phyloP scores from a whole-genome alignment of 1,284 basidiomycete genomes.

The Erythrobasidium hasegawianum region DNA sequence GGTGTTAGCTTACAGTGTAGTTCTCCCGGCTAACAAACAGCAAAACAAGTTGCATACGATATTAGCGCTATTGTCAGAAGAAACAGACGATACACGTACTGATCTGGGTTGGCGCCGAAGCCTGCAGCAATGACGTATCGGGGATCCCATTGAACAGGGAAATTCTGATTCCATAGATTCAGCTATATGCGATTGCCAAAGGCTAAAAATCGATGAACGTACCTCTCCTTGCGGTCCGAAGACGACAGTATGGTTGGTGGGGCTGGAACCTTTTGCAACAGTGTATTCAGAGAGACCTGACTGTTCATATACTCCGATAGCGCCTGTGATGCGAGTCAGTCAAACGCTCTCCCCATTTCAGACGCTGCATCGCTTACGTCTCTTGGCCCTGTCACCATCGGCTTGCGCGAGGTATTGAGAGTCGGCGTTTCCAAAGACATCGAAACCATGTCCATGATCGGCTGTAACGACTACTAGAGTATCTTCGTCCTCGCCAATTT shows the following conservation, averaged over 20 bases:
- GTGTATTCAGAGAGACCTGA: constrained; percentile 49
- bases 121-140: constrained; percentile 51
- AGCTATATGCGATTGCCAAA: background rate
- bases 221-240: constrained; percentile 46
- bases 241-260: constrained; percentile 47
- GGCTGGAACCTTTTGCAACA: constrained; percentile 34
- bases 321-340: constrained; percentile 30
- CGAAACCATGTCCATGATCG: constrained; percentile 49
- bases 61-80: no score
- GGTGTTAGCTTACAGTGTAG: background rate
- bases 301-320: constrained; percentile 50
- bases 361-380: constrained; percentile 28
- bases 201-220: background rate
- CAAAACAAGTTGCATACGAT: no score
- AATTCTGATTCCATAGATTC: background rate
- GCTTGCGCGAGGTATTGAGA: constrained; percentile 49
- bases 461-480: constrained; percentile 52
- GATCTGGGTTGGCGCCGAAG: constrained; percentile 49
- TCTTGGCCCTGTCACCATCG: constrained; percentile 48
- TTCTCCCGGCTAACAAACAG: constrained; percentile 36
- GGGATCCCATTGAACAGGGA: constrained; percentile 52
- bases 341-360: no score
- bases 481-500: constrained; percentile 51
- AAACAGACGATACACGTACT: constrained; percentile 46
- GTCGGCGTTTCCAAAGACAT: constrained; percentile 43